Conservation (phyloP, 2,329 filamentous ascomycete species). For the Colletotrichum phormii region DNA sequence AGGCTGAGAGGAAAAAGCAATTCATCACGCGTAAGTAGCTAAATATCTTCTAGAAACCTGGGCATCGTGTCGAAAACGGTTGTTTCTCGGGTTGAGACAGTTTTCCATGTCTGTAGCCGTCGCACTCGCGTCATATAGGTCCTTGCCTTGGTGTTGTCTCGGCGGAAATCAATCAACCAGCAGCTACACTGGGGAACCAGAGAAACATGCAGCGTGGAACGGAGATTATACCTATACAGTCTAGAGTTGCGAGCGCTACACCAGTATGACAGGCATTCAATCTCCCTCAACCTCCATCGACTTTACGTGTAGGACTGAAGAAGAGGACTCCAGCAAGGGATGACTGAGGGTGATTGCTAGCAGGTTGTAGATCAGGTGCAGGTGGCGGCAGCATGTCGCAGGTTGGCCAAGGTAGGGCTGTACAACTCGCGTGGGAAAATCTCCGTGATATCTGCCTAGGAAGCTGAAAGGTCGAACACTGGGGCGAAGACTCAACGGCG, state of each 20-base stretch:
- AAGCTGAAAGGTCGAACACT: not conserved
- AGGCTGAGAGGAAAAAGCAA: not conserved
- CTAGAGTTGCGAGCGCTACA: not conserved
- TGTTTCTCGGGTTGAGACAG: not conserved
- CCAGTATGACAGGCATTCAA: not conserved
- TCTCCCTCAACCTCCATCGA: not conserved
- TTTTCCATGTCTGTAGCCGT: conserved; percentile 18
- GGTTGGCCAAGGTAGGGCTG: not conserved
- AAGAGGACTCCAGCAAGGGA: not conserved
- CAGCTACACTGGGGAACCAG: not conserved
- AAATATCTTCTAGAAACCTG: conserved; percentile 1
- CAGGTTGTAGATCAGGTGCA: not conserved
- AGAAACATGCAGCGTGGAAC: not conserved
- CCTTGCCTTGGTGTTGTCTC: not conserved
- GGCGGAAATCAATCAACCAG: not conserved
- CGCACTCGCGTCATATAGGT: not conserved
- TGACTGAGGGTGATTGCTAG: not conserved
- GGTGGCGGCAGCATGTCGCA: not conserved
- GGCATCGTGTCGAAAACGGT: not conserved
- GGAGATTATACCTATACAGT: not conserved
- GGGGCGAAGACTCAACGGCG: not conserved
- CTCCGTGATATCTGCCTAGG: not conserved
- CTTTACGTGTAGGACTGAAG: not conserved
- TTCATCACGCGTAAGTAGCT: not conserved
- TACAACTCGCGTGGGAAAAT: conserved; percentile 13